These are phyloP conservation scores for Kwoniella mangroviensis DNA, from an alignment of 768 basidiomycete species.

Conservation along the genomic window DNA sequence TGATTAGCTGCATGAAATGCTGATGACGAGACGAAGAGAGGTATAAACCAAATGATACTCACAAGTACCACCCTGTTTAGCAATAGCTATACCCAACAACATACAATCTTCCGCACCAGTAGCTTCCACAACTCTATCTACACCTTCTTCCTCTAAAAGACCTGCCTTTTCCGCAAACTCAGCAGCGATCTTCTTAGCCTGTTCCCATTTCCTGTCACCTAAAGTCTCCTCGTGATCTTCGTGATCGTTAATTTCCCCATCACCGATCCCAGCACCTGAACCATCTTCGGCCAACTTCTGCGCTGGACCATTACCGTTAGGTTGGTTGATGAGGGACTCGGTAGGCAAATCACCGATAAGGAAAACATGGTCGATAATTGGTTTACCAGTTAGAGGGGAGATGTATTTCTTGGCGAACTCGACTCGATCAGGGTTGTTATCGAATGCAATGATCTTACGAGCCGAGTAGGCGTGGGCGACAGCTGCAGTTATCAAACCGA, in stretches of 20 bases:
- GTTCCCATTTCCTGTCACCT: conserved; percentile 48
- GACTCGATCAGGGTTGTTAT: conserved; percentile 47
- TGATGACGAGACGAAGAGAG: not conserved
- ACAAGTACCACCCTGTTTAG: conserved; percentile 52
- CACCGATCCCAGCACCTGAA: conserved; percentile 34
- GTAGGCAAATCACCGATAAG: conserved; percentile 40
- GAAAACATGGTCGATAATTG: conserved; percentile 54
- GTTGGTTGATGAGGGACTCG: conserved; percentile 1
- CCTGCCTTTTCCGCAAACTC: conserved; percentile 38
- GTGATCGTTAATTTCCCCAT: conserved; percentile 34
- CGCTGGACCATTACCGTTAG: conserved; percentile 21
- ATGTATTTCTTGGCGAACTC: conserved; percentile 52
- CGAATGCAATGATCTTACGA: conserved; percentile 48
- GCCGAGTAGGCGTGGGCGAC: conserved; percentile 54
- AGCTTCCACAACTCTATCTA: conserved; percentile 52
- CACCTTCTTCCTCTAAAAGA: conserved; percentile 45
- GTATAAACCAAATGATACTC: conserved; percentile 23
- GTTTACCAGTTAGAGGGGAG: conserved; percentile 50
- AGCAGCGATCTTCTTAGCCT: conserved; percentile 37
- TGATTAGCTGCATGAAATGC: not conserved
- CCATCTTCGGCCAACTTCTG: conserved; percentile 29
- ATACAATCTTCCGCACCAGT: conserved; percentile 46
- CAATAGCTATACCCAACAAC: conserved; percentile 48
- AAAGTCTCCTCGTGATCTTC: conserved; percentile 33
- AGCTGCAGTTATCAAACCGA: conserved; percentile 53